A percentile compares a stretch with the other conserved stretches of the same genome.
Evolutionary conservation across 805 yeast species (phyloP).

Genomic region (Saccharomycopsis olivae): DNA sequence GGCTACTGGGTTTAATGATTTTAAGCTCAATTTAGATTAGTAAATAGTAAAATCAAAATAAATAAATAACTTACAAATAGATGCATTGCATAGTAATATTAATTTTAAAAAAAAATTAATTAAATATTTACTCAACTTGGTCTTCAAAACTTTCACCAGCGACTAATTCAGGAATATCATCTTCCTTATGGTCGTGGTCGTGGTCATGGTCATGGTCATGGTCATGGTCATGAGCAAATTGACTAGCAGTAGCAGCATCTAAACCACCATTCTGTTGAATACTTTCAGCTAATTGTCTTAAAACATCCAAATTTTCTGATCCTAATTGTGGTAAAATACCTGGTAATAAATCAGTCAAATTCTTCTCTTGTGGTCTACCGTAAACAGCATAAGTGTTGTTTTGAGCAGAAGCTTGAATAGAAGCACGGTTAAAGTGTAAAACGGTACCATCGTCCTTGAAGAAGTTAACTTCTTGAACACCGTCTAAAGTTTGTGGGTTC

Average conservation of each 20-base stretch:
- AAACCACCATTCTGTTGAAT: slow-evolving; percentile 46
- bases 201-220: slow-evolving; percentile 39
- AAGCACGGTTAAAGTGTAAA: slow-evolving; percentile 91
- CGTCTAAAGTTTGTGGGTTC: slow-evolving; percentile 79
- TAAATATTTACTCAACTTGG: slow-evolving; percentile 34
- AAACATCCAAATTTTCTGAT: slow-evolving; percentile 84
- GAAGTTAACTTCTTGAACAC: slow-evolving; percentile 94
- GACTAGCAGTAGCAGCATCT: slow-evolving; percentile 28
- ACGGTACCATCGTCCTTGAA: slow-evolving; percentile 95
- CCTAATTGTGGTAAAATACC: slow-evolving; percentile 93
- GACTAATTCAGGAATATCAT: slow-evolving; percentile 69
- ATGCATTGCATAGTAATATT: neutral
- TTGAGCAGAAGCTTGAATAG: slow-evolving; percentile 86
- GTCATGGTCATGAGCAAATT: slow-evolving; percentile 35
- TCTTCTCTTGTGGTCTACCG: slow-evolving; percentile 91
- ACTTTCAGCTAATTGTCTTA: slow-evolving; percentile 84
- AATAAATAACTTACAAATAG: neutral
- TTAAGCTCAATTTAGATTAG: slow-evolving; percentile 10
- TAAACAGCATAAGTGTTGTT: slow-evolving; percentile 90
- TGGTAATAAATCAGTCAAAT: slow-evolving; percentile 85
- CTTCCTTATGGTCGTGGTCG: slow-evolving; percentile 32
- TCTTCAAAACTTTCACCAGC: slow-evolving; percentile 62
- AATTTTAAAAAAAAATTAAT: neutral
- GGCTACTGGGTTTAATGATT: slow-evolving; percentile 22
- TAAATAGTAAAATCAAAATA: neutral